Percentiles rank a stretch among this genome's conserved stretches.
Conservation (phyloP, 441 rosid species). For the Jatropha multifida region DNA sequence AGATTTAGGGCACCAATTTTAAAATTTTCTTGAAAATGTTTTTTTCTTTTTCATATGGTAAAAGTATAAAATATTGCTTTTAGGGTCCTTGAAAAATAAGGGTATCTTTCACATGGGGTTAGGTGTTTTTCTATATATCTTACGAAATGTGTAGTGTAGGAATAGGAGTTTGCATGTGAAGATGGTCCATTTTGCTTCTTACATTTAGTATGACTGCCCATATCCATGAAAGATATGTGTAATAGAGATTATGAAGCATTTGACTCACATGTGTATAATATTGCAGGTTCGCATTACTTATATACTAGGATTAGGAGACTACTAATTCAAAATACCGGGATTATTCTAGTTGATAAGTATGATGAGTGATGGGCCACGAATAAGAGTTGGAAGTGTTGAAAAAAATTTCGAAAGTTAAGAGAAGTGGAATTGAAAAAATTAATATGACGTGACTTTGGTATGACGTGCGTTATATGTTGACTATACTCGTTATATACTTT, state of each 20-base stretch:
- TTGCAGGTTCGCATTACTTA: neutral
- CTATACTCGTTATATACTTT: no score
- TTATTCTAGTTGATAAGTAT: no score
- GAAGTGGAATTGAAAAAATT: no score
- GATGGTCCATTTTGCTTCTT: neutral
- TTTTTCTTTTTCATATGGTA: no score
- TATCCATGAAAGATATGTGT: neutral
- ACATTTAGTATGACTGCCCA: neutral
- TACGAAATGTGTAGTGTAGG: neutral
- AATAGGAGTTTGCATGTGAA: neutral
- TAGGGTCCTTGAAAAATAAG: slow-evolving; percentile 19
- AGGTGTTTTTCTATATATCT: slow-evolving; percentile 22
- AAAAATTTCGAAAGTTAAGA: no score
- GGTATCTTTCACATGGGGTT: slow-evolving; percentile 38
- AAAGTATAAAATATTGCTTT: neutral
- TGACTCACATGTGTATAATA: neutral
- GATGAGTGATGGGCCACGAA: no score
- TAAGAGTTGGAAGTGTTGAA: no score
- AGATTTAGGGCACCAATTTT: slow-evolving; percentile 16
- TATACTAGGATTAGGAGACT: no score
- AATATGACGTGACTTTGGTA: no score
- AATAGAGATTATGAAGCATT: neutral
- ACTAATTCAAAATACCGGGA: no score
- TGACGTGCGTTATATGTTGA: no score
- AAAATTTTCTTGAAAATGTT: neutral